Conservation (phyloP, 495 filamentous ascomycete genomes). For the Annulohypoxylon moriforme region DNA sequence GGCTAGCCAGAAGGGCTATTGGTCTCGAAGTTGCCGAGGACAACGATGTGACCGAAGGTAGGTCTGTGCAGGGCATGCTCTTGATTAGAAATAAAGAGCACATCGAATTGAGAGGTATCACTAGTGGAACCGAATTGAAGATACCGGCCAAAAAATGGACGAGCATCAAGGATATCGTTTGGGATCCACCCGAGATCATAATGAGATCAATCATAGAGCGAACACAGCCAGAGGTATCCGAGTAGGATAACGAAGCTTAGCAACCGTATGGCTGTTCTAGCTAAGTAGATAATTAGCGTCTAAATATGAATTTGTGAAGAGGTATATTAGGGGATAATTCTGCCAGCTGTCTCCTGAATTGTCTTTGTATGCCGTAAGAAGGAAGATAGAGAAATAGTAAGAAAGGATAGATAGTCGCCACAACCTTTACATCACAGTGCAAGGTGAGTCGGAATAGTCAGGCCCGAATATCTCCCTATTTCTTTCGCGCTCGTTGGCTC, state of each 20-base stretch:
- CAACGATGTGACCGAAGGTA: slow-evolving; percentile 23
- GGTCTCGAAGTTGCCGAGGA: slow-evolving; percentile 41
- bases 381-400: background rate
- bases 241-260: too few relatives aligned
- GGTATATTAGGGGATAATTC: background rate
- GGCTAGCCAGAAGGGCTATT: slow-evolving; percentile 64
- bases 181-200: slow-evolving; percentile 41
- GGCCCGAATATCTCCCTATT: slow-evolving; percentile 66
- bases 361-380: too few relatives aligned
- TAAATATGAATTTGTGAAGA: background rate
- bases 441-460: slow-evolving; percentile 53
- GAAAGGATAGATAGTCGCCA: background rate
- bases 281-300: too few relatives aligned
- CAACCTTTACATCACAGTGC: slow-evolving; percentile 56
- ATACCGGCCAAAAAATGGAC: slow-evolving; percentile 35
- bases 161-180: slow-evolving; percentile 45
- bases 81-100: slow-evolving; percentile 29
- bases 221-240: background rate
- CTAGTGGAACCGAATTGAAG: slow-evolving; percentile 15
- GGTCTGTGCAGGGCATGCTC: slow-evolving; percentile 31
- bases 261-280: too few relatives aligned
- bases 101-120: slow-evolving; percentile 26
- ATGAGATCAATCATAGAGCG: slow-evolving; percentile 41
- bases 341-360: background rate
- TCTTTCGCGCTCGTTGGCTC: slow-evolving; percentile 64